Evolutionary conservation across 2,329 filamentous ascomycete species (phyloP).

Genomic region (Thelonectria rubi): DNA sequence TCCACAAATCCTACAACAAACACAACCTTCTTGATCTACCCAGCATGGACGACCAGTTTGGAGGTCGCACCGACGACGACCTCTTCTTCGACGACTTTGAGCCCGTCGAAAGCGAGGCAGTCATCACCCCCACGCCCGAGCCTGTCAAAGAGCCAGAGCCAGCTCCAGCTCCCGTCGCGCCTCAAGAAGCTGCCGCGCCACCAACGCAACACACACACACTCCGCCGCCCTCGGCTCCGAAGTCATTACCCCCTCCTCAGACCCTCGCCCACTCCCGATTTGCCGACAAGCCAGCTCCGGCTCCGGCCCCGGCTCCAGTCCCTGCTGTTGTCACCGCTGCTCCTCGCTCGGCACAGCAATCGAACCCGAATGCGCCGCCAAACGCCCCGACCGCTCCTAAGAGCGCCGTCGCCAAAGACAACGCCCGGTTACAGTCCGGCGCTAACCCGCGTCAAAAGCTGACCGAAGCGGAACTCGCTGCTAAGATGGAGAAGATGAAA

Average conservation of each 20-base stretch:
- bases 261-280: constrained; percentile 47
- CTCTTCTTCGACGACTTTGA: constrained; percentile 71
- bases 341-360: constrained; percentile 31
- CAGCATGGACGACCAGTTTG: constrained; percentile 68
- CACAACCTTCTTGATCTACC: background rate
- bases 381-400: constrained; percentile 46
- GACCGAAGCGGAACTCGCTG: constrained; percentile 65
- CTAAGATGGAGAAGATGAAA: constrained; percentile 70
- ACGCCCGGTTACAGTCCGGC: constrained; percentile 61
- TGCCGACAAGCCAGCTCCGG: constrained; percentile 44
- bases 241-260: constrained; percentile 30
- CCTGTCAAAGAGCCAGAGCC: constrained; percentile 26
- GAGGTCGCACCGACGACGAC: constrained; percentile 69
- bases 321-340: constrained; percentile 14
- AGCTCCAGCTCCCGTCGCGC: constrained; percentile 19
- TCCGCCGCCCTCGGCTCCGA: constrained; percentile 1
- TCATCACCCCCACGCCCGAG: constrained; percentile 37
- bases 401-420: constrained; percentile 48
- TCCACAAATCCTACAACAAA: background rate
- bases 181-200: constrained; percentile 24
- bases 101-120: constrained; percentile 55
- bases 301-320: constrained; percentile 12
- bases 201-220: constrained; percentile 14
- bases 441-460: constrained; percentile 68
- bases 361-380: constrained; percentile 40